Percentiles rank a stretch among this genome's conserved stretches.
These are phyloP conservation scores for Nitzschia inconspicua DNA, from an alignment of 108 stramenopile genomes.

Conservation along the genomic window DNA sequence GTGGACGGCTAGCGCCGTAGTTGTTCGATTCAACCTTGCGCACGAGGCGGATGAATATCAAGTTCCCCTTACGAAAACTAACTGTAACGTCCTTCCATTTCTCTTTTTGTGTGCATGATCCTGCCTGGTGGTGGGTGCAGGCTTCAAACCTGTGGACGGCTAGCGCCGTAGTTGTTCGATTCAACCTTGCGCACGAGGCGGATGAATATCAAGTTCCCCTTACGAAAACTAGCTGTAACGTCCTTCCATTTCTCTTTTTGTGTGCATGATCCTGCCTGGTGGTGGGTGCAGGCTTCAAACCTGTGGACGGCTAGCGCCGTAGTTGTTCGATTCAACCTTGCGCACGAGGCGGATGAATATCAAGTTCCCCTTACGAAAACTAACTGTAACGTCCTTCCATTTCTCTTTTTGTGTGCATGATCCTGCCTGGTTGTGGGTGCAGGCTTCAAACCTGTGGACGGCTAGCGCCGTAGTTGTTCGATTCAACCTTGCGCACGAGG, in stretches of 20 bases:
- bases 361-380: no score
- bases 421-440: constrained; percentile 83
- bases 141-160: constrained; percentile 85
- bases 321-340: constrained; percentile 90
- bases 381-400: no score
- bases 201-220: not conserved
- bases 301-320: constrained; percentile 77
- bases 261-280: constrained; percentile 86
- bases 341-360: constrained; percentile 68
- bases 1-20: constrained; percentile 81
- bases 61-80: no score
- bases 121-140: constrained; percentile 81
- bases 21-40: constrained; percentile 92
- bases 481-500: constrained; percentile 89
- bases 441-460: constrained; percentile 90
- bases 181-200: constrained; percentile 81
- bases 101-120: constrained; percentile 70
- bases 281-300: constrained; percentile 84
- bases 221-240: no score
- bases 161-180: constrained; percentile 86
- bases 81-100: no score
- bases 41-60: constrained; percentile 31
- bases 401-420: constrained; percentile 70
- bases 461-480: constrained; percentile 86
- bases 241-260: no score